Evolutionary conservation across 306 rosid species (phyloP).

Genomic region (Quercus berberidifolia): DNA sequence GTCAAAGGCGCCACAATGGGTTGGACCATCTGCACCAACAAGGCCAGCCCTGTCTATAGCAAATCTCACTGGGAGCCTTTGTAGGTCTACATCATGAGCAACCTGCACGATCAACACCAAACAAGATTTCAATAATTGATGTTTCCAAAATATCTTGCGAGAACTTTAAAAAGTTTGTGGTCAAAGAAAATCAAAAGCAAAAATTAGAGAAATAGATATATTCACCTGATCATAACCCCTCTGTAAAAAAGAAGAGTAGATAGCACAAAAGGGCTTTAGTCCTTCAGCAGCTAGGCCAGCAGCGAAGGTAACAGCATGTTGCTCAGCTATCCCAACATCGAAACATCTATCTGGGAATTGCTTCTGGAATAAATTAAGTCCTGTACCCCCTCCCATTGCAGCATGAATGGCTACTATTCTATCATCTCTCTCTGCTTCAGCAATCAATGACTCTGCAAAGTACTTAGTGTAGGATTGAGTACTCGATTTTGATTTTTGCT

Average conservation of each 20-base stretch:
- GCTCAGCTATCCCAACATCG: constrained; percentile 75
- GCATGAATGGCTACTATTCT: constrained; percentile 56
- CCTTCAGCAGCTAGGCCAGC: constrained; percentile 68
- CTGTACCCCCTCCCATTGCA: constrained; percentile 81
- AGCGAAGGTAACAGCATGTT: constrained; percentile 66
- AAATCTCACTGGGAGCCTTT: constrained; percentile 62
- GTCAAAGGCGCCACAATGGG: constrained; percentile 72
- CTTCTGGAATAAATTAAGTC: constrained; percentile 64
- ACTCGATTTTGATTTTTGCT: constrained; percentile 32
- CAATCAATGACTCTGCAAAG: constrained; percentile 54
- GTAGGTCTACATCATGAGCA: constrained; percentile 70
- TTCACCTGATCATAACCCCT: constrained; percentile 67
- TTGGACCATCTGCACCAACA: constrained; percentile 75
- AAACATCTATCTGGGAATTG: constrained; percentile 52
- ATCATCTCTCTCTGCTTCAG: constrained; percentile 58
- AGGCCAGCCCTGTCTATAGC: constrained; percentile 64
- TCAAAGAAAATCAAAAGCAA: neutral
- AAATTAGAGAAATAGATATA: neutral
- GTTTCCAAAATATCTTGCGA: neutral
- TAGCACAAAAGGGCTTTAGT: constrained; percentile 55
- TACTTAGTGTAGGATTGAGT: constrained; percentile 46
- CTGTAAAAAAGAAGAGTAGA: constrained; percentile 66
- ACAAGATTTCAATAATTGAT: neutral
- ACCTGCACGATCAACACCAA: constrained; percentile 25
- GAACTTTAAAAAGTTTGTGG: neutral